Conservation (phyloP, 2,329 filamentous ascomycete species). For the Trichoderma guizhouense region DNA sequence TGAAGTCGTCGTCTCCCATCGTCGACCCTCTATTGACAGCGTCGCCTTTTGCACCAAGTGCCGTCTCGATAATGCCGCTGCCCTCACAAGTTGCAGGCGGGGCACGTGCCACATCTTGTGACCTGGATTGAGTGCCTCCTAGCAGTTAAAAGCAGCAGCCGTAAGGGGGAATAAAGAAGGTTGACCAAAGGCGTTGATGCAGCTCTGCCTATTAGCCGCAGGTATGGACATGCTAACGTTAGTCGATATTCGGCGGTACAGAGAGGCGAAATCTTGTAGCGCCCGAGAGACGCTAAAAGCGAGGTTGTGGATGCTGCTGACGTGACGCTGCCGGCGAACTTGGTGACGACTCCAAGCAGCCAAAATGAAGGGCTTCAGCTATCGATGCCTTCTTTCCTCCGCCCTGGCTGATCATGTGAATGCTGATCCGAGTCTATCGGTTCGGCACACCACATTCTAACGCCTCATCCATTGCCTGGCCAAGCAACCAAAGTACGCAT, state of each 20-base stretch:
- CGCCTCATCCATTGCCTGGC: not conserved
- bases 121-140: not conserved
- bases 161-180: not conserved
- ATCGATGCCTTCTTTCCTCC: not conserved
- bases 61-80: not conserved
- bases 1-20: not conserved
- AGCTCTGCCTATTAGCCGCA: not conserved
- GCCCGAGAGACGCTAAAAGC: not conserved
- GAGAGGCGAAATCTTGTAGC: not conserved
- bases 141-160: not conserved
- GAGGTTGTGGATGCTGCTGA: constrained; percentile 14
- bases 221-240: not conserved
- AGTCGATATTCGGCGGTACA: not conserved
- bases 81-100: not conserved
- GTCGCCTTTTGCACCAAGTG: not conserved
- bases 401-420: not conserved
- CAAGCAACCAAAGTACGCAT: not conserved
- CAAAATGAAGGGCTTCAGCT: not conserved
- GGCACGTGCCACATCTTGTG: constrained; percentile 19
- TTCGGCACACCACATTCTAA: not conserved
- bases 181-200: not conserved
- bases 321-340: constrained; percentile 3
- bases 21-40: not conserved
- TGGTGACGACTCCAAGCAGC: not conserved
- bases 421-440: not conserved